Percentiles rank a stretch among this genome's conserved stretches.
Evolutionary conservation across 2,329 filamentous ascomycete species (phyloP).

Genomic region (Fusarium stilboides): DNA sequence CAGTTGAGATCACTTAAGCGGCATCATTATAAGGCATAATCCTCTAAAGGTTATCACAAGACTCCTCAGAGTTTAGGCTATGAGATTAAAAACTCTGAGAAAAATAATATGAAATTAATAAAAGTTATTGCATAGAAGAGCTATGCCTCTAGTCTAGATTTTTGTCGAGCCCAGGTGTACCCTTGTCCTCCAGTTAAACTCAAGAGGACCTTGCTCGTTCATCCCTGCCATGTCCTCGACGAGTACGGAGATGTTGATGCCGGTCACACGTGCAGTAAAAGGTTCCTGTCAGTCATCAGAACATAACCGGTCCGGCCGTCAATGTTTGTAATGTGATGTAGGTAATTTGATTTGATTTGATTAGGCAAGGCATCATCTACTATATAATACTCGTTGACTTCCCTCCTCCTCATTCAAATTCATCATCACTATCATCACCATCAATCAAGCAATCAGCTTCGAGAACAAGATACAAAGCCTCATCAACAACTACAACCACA

Average conservation of each 20-base stretch:
- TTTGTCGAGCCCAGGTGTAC: no score
- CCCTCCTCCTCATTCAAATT: slow-evolving; percentile 8
- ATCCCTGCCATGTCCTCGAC: slow-evolving; percentile 21
- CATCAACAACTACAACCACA: background rate
- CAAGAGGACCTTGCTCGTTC: background rate
- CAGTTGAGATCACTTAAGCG: no score
- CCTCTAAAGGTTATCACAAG: no score
- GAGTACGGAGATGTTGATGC: slow-evolving; percentile 22
- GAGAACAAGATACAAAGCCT: background rate
- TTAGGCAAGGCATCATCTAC: background rate
- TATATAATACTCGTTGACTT: slow-evolving; percentile 31
- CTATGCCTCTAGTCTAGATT: no score
- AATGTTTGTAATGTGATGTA: slow-evolving; percentile 20
- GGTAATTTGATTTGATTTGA: slow-evolving; percentile 16
- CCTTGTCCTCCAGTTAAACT: slow-evolving; percentile 17
- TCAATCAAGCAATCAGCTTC: slow-evolving; percentile 14
- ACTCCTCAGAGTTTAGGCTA: no score
- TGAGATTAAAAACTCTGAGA: no score
- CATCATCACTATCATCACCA: slow-evolving; percentile 7
- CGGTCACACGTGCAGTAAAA: slow-evolving; percentile 33
- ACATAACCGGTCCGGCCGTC: slow-evolving; percentile 34
- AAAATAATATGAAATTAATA: no score
- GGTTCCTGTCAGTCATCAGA: slow-evolving; percentile 25
- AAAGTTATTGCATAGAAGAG: no score
- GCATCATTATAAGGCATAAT: no score